Base-by-base conservation (phyloP, 208 protist genomes). In the Blastocrithidia nonstop region DNA sequence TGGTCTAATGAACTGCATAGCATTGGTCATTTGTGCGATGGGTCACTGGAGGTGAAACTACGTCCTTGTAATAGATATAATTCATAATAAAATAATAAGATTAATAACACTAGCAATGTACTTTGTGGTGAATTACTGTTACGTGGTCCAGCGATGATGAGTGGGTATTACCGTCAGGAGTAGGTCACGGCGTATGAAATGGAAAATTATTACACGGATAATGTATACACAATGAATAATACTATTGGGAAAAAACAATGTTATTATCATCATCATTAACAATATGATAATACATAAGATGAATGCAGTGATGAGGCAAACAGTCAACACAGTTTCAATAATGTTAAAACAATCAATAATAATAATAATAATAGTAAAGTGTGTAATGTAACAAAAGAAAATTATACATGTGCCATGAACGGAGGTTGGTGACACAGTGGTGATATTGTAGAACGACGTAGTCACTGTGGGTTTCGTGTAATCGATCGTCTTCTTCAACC, bases 111-210 rank as follows among this genome's bases (percentile, higher is more conserved):
- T n/a, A 21, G 15, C 3, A 49, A 33, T 5, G 53, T 51, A 15
- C 76, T 72, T 6, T 37, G 58, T 20, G 73, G 72, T 19, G 88
- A 95, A 53, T 60, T 95, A 21, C 50, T 76, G 15, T 26, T 94
- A 15, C 57, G 71, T 21, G 79, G 80, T 15, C 62, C 73, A 6
- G 51, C 55, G 6, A 16, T 90, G 17, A 79, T 72, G 44, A 42
- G 44, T 11, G 88, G 88, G 1, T 95, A 93, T 67, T 87, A 92
- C 66, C 55, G 71, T 9, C 68, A 93, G 43, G 54, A 61, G 4
- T 66, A 85, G 40, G 50, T 43, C 16, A 94, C 85, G 4, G 61
- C 59, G 19, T 63, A 62, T 42, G 75, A 63, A 22, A 52, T 93
- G 16, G 67, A 83, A 19, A 19, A 17, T 0, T n/a, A n/a, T n/a